phyloP scores from a whole-genome alignment of 768 basidiomycete genomes.

The Lactarius evosmus region DNA sequence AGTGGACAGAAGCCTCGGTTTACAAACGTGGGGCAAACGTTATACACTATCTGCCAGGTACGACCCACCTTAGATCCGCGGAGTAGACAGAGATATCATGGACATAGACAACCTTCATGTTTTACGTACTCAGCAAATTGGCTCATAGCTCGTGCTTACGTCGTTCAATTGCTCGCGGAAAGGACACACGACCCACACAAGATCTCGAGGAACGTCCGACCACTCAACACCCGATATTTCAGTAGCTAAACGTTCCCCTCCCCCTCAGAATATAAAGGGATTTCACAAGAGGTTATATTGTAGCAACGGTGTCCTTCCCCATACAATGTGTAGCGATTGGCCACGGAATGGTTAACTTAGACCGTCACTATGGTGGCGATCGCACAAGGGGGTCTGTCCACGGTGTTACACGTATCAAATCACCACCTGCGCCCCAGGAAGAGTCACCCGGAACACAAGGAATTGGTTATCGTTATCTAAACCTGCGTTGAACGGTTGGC shows the following conservation, averaged over 20 bases:
- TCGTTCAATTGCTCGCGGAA: background rate
- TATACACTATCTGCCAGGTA: background rate
- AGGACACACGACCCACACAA: background rate
- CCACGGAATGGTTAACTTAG: background rate
- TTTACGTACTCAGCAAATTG: background rate
- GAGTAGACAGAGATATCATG: background rate
- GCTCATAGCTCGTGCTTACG: background rate
- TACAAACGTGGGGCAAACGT: background rate
- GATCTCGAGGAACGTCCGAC: background rate
- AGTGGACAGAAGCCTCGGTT: no score
- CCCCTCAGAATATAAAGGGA: background rate
- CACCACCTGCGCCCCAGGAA: conserved; percentile 38
- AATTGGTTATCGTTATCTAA: conserved; percentile 60
- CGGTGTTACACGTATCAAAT: background rate
- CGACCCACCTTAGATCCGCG: background rate
- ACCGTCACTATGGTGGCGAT: background rate
- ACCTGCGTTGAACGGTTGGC: conserved; percentile 51
- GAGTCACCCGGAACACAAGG: conserved; percentile 58
- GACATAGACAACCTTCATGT: background rate
- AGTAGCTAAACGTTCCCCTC: background rate
- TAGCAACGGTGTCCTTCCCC: background rate
- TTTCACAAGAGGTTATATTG: background rate
- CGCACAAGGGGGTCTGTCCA: background rate
- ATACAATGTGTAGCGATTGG: background rate
- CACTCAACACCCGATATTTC: background rate